Evolutionary conservation across 352 stramenopile genomes (phyloP).

Genomic region (Globisporangium splendens): DNA sequence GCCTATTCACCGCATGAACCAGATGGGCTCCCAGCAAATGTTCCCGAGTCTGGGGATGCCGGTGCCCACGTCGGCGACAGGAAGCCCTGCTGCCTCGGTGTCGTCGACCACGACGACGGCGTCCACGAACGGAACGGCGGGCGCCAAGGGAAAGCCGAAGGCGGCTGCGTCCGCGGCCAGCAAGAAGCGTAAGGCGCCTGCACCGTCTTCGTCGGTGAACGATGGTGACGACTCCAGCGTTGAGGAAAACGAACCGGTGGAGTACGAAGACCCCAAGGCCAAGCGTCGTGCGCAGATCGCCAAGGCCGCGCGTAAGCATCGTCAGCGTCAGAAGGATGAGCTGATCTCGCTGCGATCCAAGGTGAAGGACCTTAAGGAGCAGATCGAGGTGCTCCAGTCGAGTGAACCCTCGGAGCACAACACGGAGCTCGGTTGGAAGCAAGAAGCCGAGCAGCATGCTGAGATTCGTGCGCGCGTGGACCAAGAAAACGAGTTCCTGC

Average conservation of each 20-base stretch:
- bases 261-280: constrained; percentile 84
- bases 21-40: constrained; percentile 54
- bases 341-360: constrained; percentile 81
- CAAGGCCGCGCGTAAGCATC: constrained; percentile 85
- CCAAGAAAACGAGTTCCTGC: constrained; percentile 88
- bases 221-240: constrained; percentile 43
- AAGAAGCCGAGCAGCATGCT: constrained; percentile 85
- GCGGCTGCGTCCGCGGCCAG: constrained; percentile 26
- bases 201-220: constrained; percentile 26
- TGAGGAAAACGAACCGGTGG: constrained; percentile 59
- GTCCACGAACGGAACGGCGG: constrained; percentile 13
- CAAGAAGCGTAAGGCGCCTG: constrained; percentile 76
- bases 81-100: constrained; percentile 16
- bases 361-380: constrained; percentile 88
- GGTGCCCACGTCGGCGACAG: constrained; percentile 2
- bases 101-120: constrained; percentile 15
- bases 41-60: constrained; percentile 51
- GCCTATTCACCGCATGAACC: constrained; percentile 73
- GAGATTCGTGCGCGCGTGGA: constrained; percentile 85
- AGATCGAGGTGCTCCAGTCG: constrained; percentile 87
- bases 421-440: constrained; percentile 86
- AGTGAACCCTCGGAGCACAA: constrained; percentile 87
- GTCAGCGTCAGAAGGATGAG: constrained; percentile 87
- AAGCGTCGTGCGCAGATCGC: constrained; percentile 86
- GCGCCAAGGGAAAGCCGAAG: constrained; percentile 48